A percentile compares a stretch with the other conserved stretches of the same genome.
Conservation (phyloP, 208 protist genomes). For the Porcisia hertigi region DNA sequence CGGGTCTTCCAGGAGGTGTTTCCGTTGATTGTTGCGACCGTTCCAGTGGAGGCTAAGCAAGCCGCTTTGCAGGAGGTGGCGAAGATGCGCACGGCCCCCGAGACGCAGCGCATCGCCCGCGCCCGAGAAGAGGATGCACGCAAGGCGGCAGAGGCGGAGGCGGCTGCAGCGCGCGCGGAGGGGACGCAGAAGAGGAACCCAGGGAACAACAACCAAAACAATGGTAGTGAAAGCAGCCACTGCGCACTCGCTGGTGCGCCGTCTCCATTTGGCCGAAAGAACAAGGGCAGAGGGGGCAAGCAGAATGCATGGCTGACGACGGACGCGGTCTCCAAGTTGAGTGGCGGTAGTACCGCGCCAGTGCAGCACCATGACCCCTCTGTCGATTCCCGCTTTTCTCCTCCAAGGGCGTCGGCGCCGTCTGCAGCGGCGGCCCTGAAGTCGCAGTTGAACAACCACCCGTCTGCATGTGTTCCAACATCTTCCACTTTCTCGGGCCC, state of each 20-base stretch:
- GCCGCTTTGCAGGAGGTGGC: conserved; percentile 65
- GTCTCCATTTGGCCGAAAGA: conserved; percentile 10
- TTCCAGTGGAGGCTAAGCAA: conserved; percentile 47
- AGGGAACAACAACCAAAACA: background rate
- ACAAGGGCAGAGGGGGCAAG: conserved; percentile 32
- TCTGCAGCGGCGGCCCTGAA: conserved; percentile 4
- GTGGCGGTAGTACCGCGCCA: conserved; percentile 5
- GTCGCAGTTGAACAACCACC: conserved; percentile 18
- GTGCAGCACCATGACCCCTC: conserved; percentile 17
- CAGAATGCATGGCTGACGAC: conserved; percentile 50
- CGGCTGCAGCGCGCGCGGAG: conserved; percentile 23
- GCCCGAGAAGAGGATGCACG: conserved; percentile 53
- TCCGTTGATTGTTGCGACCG: conserved; percentile 72
- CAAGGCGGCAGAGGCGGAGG: conserved; percentile 38
- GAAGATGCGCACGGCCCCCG: conserved; percentile 77
- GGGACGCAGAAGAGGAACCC: conserved; percentile 20
- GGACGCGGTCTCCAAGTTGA: conserved; percentile 27
- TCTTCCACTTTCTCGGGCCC: conserved; percentile 3
- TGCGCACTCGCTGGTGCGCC: conserved; percentile 1
- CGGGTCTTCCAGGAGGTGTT: conserved; percentile 65
- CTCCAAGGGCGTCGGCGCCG: background rate
- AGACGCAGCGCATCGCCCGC: conserved; percentile 52
- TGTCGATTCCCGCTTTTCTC: background rate
- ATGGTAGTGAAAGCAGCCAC: background rate
- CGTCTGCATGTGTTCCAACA: conserved; percentile 11